Evolutionary conservation across 2,329 filamentous ascomycete genomes (phyloP).

Genomic region (Aspergillus brunneoviolaceus): DNA sequence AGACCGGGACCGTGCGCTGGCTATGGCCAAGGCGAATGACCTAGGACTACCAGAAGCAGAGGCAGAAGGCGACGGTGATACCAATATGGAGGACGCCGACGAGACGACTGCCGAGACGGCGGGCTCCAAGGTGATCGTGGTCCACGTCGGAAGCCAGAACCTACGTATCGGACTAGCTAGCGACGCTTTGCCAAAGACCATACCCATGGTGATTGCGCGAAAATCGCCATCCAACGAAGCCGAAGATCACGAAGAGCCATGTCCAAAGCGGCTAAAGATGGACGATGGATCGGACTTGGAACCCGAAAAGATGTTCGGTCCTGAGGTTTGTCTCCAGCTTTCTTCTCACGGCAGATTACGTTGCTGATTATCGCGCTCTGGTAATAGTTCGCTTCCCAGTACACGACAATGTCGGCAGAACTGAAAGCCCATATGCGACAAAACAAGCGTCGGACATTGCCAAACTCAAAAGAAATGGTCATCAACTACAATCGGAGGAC

Average conservation of each 20-base stretch:
- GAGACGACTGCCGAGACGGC: slow-evolving; percentile 62
- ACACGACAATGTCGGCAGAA: slow-evolving; percentile 78
- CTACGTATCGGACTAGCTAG: slow-evolving; percentile 92
- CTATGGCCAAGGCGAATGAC: slow-evolving; percentile 69
- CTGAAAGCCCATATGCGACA: slow-evolving; percentile 86
- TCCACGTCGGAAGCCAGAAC: slow-evolving; percentile 95
- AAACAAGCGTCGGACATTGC: slow-evolving; percentile 91
- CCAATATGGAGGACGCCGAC: slow-evolving; percentile 58
- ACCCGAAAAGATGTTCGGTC: slow-evolving; percentile 80
- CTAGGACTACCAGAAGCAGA: slow-evolving; percentile 55
- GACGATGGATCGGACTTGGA: slow-evolving; percentile 52
- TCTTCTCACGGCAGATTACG: no score
- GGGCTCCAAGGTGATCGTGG: slow-evolving; percentile 87
- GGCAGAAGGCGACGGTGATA: slow-evolving; percentile 47
- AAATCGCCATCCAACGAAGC: slow-evolving; percentile 77
- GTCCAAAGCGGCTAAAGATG: slow-evolving; percentile 64
- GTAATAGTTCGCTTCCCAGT: slow-evolving; percentile 60
- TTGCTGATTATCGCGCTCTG: slow-evolving; percentile 3
- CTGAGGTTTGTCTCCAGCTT: slow-evolving; percentile 61
- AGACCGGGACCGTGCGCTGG: slow-evolving; percentile 81
- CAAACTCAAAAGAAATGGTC: slow-evolving; percentile 96
- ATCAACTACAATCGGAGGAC: slow-evolving; percentile 89
- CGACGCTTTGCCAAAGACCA: slow-evolving; percentile 88
- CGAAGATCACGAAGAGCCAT: slow-evolving; percentile 76
- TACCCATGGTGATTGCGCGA: slow-evolving; percentile 88